Evolutionary conservation across 805 yeast species (phyloP), one percentile per base, ranked within the genome.

Genomic region (Phaffomyces thermotolerans): DNA sequence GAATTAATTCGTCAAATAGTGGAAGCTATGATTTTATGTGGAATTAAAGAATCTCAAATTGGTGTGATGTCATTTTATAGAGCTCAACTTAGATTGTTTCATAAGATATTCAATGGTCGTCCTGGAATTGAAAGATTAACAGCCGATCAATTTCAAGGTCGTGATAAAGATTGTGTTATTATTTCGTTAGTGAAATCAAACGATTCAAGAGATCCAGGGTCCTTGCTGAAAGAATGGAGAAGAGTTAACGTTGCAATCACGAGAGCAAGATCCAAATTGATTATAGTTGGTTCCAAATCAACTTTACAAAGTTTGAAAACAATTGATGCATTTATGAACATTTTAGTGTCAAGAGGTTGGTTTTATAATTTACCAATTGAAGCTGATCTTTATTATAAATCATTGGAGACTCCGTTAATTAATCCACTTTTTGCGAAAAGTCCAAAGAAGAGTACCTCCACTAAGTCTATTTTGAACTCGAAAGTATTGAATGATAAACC

Each of bases 211-310:
- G 71, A 69, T 34, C 80, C 85, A 1, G 98, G 98, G 0, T 84
- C 84, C 25, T 68, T 93, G 36, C 65, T 93, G 36, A 78, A 75
- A 48, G 98, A 93, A 54, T 83, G 96, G 90, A 71, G 97, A 49
- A 73, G 99, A 47, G 75, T 93, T 38, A 93, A 93, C 62, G 99
- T 93, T 31, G 95, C 97, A 0, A 81, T 93, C 59, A 93, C 98
- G 0, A 71, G 99, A 49, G 91, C 99, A 0, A 80, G 78, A 58
- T 74, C 84, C 18, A 93, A 93, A 62, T 71, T 95, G 36, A 75
- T 93, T 14, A 77, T 93, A 15, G 66, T 93, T 32, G 99, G 99
- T 0, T 86, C 96, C 2, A 71, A 70, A 43, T 65, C 67, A 9
- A 84, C 95, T 0, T 64, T 88, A 50, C 61, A 66, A 25, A 67